phyloP scores from a whole-genome alignment of 768 basidiomycete genomes.

The Udeniomyces megalosporus region DNA sequence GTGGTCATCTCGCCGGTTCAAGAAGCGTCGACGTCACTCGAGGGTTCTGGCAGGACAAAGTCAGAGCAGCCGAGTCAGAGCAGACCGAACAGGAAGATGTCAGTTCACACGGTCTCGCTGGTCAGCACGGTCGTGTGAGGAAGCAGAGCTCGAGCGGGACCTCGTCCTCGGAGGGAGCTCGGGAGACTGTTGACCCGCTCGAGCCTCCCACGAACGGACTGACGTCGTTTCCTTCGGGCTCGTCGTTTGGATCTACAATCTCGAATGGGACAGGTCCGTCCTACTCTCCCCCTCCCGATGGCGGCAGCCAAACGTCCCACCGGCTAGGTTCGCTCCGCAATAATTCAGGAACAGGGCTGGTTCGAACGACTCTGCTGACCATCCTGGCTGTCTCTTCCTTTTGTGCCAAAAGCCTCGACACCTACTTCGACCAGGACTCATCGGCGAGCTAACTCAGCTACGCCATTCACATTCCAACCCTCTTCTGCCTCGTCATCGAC shows the following conservation, averaged over 20 bases:
- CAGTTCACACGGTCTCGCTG: not conserved
- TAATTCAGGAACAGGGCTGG: no score
- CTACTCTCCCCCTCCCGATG: slow-evolving; percentile 11
- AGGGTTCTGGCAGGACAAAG: slow-evolving; percentile 14
- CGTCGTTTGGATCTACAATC: slow-evolving; percentile 2
- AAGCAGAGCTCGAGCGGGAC: not conserved
- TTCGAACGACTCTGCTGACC: no score
- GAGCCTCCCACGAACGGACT: no score
- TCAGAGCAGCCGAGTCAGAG: slow-evolving; percentile 2
- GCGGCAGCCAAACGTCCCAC: no score
- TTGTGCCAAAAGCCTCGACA: not conserved
- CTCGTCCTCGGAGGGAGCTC: not conserved
- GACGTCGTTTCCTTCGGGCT: not conserved
- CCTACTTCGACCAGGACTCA: not conserved
- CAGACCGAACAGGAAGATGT: not conserved
- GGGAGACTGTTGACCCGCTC: not conserved
- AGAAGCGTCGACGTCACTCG: slow-evolving; percentile 14
- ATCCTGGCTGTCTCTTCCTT: not conserved
- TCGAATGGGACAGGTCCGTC: slow-evolving; percentile 1
- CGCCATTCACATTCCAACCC: slow-evolving; percentile 8
- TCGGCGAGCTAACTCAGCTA: slow-evolving; percentile 7
- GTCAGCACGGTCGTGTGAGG: not conserved
- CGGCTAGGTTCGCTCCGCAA: no score
- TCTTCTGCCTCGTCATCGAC: not conserved
- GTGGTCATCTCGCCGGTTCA: slow-evolving; percentile 12